A percentile compares a stretch with the other conserved stretches of the same genome.
Conservation (phyloP, 148 eudicot species). For the Amaranthus cruentus region DNA sequence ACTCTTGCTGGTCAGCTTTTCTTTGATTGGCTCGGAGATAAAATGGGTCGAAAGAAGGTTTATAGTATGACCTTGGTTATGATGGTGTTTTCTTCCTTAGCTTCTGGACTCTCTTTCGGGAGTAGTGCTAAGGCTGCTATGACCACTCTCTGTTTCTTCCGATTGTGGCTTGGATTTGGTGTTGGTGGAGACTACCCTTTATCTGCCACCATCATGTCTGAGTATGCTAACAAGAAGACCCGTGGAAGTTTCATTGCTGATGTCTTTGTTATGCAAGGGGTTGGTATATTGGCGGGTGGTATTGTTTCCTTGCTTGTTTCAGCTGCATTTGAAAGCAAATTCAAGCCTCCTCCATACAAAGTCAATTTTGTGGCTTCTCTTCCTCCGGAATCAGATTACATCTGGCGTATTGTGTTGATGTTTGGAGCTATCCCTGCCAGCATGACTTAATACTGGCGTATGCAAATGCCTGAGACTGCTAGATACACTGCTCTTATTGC, state of each 20-base stretch:
- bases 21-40: slow-evolving; percentile 74
- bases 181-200: slow-evolving; percentile 70
- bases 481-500: slow-evolving; percentile 61
- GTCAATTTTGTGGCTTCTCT: background rate
- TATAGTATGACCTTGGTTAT: slow-evolving; percentile 53
- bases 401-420: slow-evolving; percentile 40
- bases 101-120: slow-evolving; percentile 58
- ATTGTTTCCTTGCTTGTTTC: slow-evolving; percentile 42
- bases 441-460: slow-evolving; percentile 44
- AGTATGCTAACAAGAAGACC: slow-evolving; percentile 69
- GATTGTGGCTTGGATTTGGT: slow-evolving; percentile 59
- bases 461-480: slow-evolving; percentile 69
- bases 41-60: slow-evolving; percentile 55
- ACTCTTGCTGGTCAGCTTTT: slow-evolving; percentile 64
- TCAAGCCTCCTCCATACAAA: slow-evolving; percentile 16
- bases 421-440: slow-evolving; percentile 52
- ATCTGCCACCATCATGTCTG: slow-evolving; percentile 75
- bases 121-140: slow-evolving; percentile 25
- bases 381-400: slow-evolving; percentile 33
- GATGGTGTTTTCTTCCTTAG: slow-evolving; percentile 39
- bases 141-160: slow-evolving; percentile 48
- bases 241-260: slow-evolving; percentile 67
- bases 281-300: slow-evolving; percentile 54
- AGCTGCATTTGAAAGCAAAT: slow-evolving; percentile 26
- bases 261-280: slow-evolving; percentile 74